Conservation (phyloP, 1,139 yeast genomes). For the Taphrina deformans region DNA sequence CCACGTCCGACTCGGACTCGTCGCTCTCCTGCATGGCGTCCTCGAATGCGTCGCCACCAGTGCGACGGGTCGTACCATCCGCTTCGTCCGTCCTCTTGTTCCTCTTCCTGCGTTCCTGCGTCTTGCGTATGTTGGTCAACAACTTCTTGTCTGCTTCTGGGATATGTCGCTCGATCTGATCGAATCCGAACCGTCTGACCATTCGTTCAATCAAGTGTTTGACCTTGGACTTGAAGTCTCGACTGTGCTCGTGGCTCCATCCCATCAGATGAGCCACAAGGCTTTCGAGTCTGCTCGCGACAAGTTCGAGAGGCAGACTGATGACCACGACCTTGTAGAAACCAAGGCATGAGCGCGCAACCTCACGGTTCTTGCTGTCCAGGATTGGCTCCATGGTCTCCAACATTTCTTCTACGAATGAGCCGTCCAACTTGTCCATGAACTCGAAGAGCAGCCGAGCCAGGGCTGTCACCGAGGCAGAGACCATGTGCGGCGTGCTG, state of each 20-base stretch:
- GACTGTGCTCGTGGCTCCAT: conserved; percentile 96
- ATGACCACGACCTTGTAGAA: conserved; percentile 89
- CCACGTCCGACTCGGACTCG: conserved; percentile 38
- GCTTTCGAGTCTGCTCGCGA: conserved; percentile 64
- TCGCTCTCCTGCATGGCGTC: conserved; percentile 60
- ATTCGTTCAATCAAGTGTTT: conserved; percentile 90
- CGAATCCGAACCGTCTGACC: conserved; percentile 84
- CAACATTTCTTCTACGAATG: conserved; percentile 66
- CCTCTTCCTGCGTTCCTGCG: conserved; percentile 55
- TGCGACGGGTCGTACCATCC: conserved; percentile 49
- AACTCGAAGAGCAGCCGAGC: conserved; percentile 87
- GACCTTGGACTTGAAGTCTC: conserved; percentile 88
- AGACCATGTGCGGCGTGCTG: conserved; percentile 88
- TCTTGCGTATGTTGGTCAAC: conserved; percentile 47
- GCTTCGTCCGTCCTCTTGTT: conserved; percentile 54
- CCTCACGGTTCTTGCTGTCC: conserved; percentile 87
- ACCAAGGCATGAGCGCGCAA: conserved; percentile 91
- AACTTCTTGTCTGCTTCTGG: conserved; percentile 88
- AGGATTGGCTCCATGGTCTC: conserved; percentile 88
- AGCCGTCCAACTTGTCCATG: conserved; percentile 47
- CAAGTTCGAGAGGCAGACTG: conserved; percentile 76
- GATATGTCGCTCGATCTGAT: conserved; percentile 70
- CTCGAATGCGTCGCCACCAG: conserved; percentile 53
- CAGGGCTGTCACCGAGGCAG: conserved; percentile 90
- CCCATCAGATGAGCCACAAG: conserved; percentile 71